Evolutionary conservation across 164 flowering plant species (phyloP).

Genomic region (Liquidambar formosana): DNA sequence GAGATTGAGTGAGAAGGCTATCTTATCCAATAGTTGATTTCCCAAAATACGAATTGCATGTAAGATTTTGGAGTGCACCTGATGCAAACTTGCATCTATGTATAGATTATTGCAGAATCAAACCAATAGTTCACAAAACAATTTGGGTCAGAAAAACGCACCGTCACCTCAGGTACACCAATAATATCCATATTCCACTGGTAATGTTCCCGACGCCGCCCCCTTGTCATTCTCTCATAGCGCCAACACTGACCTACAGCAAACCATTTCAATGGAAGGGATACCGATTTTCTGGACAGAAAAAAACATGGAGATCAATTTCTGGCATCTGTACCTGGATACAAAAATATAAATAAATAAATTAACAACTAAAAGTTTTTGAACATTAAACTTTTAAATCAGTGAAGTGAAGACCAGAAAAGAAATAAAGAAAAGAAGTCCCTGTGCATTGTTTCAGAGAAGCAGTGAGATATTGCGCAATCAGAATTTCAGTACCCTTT

Average conservation of each 20-base stretch:
- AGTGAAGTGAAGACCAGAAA: not conserved
- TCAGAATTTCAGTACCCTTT: conserved; percentile 64
- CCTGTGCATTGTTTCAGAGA: not conserved
- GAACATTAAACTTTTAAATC: not conserved
- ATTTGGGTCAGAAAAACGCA: conserved; percentile 30
- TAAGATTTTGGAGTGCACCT: no score
- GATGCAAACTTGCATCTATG: no score
- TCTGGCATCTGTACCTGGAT: conserved; percentile 62
- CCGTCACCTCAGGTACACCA: conserved; percentile 85
- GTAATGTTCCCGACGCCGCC: conserved; percentile 94
- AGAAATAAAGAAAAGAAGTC: not conserved
- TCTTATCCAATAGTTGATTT: no score
- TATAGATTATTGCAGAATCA: not conserved
- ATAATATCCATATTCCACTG: conserved; percentile 99
- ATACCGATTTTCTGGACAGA: conserved; percentile 82
- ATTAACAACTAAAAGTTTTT: not conserved
- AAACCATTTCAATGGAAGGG: conserved; percentile 97
- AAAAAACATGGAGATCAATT: conserved; percentile 65
- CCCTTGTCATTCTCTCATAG: conserved; percentile 94
- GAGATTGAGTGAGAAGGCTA: no score
- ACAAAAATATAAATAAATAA: conserved; percentile 37
- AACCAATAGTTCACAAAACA: not conserved
- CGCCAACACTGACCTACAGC: conserved; percentile 98
- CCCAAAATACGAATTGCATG: no score
- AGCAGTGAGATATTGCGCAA: not conserved